Evolutionary conservation across 2,329 filamentous ascomycete genomes (phyloP).

Genomic region (Claviceps pazoutovae): DNA sequence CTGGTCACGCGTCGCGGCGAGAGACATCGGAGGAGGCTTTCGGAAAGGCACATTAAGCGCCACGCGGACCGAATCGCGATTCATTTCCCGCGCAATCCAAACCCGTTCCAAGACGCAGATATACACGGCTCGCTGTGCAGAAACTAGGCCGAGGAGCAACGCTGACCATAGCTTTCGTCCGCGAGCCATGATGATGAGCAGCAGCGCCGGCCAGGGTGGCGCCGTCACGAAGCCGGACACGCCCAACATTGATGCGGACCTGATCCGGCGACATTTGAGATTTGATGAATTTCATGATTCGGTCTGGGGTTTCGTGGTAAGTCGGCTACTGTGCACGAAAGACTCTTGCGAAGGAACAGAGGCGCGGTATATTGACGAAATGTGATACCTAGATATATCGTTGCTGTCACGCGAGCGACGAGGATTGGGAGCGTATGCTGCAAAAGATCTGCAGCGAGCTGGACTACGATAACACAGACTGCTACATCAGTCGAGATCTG

Average conservation of each 20-base stretch:
- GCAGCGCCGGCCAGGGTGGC: neutral
- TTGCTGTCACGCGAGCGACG: neutral
- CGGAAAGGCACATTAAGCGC: too few species aligned
- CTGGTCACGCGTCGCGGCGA: too few species aligned
- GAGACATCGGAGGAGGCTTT: too few species aligned
- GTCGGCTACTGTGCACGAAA: neutral
- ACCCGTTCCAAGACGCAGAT: too few species aligned
- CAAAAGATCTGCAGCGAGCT: neutral
- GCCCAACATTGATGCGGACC: neutral
- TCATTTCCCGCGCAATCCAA: too few species aligned
- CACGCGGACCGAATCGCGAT: too few species aligned
- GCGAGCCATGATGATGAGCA: neutral
- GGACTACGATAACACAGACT: neutral
- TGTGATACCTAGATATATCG: neutral
- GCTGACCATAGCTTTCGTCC: too few species aligned
- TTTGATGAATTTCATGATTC: neutral
- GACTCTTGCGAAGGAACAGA: neutral
- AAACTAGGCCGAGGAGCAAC: too few species aligned
- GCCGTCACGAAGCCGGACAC: neutral
- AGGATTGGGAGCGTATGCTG: neutral
- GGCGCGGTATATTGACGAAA: neutral
- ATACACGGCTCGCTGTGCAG: too few species aligned
- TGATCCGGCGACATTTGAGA: neutral
- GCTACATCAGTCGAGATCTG: neutral
- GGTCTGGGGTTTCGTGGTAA: slow-evolving; percentile 1